These are phyloP conservation scores for Phialophora tarda DNA, from an alignment of 2,329 filamentous ascomycete species.

Conservation along the genomic window DNA sequence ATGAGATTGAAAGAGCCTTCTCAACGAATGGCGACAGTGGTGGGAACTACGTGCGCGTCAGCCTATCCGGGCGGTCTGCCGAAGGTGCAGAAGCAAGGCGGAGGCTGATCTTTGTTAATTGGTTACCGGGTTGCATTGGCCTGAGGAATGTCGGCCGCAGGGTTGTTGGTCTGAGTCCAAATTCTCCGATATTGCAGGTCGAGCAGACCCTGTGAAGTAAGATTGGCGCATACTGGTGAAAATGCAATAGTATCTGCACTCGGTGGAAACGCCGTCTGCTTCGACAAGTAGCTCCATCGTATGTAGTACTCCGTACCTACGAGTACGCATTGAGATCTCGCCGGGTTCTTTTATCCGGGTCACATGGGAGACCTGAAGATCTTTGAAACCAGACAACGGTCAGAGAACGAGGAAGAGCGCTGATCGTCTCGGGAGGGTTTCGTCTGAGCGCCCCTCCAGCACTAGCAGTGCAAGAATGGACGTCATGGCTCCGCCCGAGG, in stretches of 20 bases:
- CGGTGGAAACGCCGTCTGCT: background rate
- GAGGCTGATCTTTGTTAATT: background rate
- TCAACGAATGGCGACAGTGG: background rate
- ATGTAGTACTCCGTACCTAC: no score
- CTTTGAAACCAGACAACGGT: background rate
- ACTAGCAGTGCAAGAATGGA: slow-evolving; percentile 4
- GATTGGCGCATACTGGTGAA: background rate
- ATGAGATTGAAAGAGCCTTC: background rate
- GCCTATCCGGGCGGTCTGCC: background rate
- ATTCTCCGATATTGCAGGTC: background rate
- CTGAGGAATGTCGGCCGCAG: background rate
- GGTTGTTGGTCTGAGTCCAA: background rate
- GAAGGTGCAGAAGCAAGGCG: background rate
- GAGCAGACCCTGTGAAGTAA: background rate
- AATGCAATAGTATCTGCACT: background rate
- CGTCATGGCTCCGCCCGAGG: slow-evolving; percentile 4
- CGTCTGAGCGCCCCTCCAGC: background rate
- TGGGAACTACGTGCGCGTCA: background rate
- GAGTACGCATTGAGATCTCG: background rate
- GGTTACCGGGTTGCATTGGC: background rate
- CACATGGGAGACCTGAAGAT: background rate
- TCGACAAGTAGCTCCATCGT: background rate
- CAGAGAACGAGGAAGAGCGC: background rate
- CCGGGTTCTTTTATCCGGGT: slow-evolving; percentile 2
- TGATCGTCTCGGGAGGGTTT: slow-evolving; percentile 6